phyloP scores from a whole-genome alignment of 192 early-diverging fungal species.

The Coemansia sp. region DNA sequence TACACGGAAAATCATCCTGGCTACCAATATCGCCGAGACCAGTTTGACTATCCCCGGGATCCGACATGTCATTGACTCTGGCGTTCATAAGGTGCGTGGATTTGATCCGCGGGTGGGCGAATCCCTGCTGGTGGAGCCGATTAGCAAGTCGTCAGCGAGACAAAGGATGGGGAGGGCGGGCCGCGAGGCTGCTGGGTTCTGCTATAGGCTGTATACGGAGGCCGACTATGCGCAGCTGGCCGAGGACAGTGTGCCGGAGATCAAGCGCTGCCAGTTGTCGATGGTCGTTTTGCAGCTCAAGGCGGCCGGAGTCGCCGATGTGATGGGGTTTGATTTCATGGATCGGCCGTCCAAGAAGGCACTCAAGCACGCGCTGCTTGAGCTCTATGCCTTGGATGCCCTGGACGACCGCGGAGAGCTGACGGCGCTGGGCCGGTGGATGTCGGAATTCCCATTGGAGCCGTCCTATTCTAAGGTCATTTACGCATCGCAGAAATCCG shows the following conservation, averaged over 20 bases:
- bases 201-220: constrained; percentile 93
- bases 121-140: constrained; percentile 78
- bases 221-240: constrained; percentile 68
- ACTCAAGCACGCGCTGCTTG: constrained; percentile 81
- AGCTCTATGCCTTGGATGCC: constrained; percentile 84
- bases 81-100: constrained; percentile 86
- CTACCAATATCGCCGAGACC: constrained; percentile 98
- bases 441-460: constrained; percentile 92
- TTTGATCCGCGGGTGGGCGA: constrained; percentile 93
- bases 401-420: constrained; percentile 79
- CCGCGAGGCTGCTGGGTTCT: constrained; percentile 86
- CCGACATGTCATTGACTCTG: constrained; percentile 91
- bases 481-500: constrained; percentile 66
- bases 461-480: constrained; percentile 87
- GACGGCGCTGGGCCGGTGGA: constrained; percentile 72
- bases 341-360: constrained; percentile 77
- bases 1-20: constrained; percentile 88
- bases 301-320: constrained; percentile 85
- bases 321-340: constrained; percentile 93
- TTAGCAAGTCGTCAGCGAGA: constrained; percentile 86
- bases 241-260: constrained; percentile 87
- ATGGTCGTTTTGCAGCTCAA: constrained; percentile 85
- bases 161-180: constrained; percentile 96
- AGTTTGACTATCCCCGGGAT: constrained; percentile 95
- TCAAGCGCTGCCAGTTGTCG: constrained; percentile 87